Base-by-base conservation (phyloP, 805 yeast genomes). In the Spathaspora sp. region DNA sequence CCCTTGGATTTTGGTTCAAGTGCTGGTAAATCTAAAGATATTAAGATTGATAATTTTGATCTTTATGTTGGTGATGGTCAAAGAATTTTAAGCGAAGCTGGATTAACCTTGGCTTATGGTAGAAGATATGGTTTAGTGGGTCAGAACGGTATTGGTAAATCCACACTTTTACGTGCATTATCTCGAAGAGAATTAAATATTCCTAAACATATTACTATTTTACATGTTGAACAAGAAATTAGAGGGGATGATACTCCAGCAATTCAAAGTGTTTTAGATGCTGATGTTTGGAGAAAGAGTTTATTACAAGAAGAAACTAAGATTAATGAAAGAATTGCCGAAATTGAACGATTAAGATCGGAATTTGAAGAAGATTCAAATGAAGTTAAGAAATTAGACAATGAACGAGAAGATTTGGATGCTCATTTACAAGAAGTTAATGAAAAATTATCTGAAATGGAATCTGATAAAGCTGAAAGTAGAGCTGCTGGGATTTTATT, bases 111-210 rank as follows among this genome's bases (percentile, higher is more conserved):
- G 57, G 85, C 97, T 28, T 86, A 86, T 66, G 99, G 99, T 50
- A 90, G 88, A 68, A 83, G 98, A 67, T 94, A 94, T 61, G 99
- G 99, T 82, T 74, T 94, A 49, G 97, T 94, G 44, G 99, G 99
- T 70, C 96, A 92, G 67, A 94, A 94, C 75, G 99, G 99, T 93
- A 92, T 94, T 60, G 99, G 99, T 85, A 94, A 94, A 69, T 92
- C 98, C 44, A 94, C 99, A 0, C 73, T 94, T 49, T 76, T 94
- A 65, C 80, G 89, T 59, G 99, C 99, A 0, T 75, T 94, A 49
- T 86, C 97, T 1, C 82, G 96, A 68, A 86, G 99, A 80, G 99
- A 94, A 65, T 77, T 94, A 60, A 84, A 90, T 52, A 87, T 94
- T 60, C 98, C 99, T 12, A 91, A 89, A 61, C 98, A 94, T 68